Conservation (phyloP, 2,329 filamentous ascomycete species). For the Fusarium palustre region DNA sequence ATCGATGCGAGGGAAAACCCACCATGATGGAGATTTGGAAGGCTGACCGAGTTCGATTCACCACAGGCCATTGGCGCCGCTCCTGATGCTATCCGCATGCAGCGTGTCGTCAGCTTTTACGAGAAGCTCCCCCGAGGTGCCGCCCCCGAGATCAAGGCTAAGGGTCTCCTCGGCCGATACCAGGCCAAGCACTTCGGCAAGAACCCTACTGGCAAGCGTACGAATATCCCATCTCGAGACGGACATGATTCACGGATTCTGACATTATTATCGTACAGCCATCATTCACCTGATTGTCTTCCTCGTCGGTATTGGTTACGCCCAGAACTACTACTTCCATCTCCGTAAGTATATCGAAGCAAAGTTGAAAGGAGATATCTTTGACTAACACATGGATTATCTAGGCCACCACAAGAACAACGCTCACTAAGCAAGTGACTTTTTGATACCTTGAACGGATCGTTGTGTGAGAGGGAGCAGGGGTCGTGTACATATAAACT, state of each 20-base stretch:
- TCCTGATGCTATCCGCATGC: slow-evolving; percentile 96
- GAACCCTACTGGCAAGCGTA: slow-evolving; percentile 90
- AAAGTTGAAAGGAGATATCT: background rate
- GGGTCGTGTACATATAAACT: slow-evolving; percentile 59
- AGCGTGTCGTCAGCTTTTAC: slow-evolving; percentile 98
- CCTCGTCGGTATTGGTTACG: slow-evolving; percentile 87
- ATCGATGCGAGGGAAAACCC: slow-evolving; percentile 22
- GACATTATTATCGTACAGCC: slow-evolving; percentile 65
- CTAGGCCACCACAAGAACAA: slow-evolving; percentile 99
- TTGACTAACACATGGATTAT: slow-evolving; percentile 32
- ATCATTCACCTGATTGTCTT: slow-evolving; percentile 86
- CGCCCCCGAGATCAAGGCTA: slow-evolving; percentile 84
- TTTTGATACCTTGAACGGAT: slow-evolving; percentile 39
- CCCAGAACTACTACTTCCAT: slow-evolving; percentile 99
- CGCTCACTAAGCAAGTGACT: slow-evolving; percentile 77
- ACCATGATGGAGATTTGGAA: slow-evolving; percentile 28
- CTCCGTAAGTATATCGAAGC: slow-evolving; percentile 77
- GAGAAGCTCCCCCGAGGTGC: slow-evolving; percentile 95
- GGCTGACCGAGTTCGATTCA: slow-evolving; percentile 52
- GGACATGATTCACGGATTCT: slow-evolving; percentile 20
- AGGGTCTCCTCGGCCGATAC: slow-evolving; percentile 88
- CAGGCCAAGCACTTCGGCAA: slow-evolving; percentile 94
- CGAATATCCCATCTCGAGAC: slow-evolving; percentile 54
- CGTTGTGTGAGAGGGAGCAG: slow-evolving; percentile 43
- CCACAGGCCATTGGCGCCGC: slow-evolving; percentile 90